Conservation (phyloP, 129 eudicot genomes). For the Centrapalus pauciflorus region DNA sequence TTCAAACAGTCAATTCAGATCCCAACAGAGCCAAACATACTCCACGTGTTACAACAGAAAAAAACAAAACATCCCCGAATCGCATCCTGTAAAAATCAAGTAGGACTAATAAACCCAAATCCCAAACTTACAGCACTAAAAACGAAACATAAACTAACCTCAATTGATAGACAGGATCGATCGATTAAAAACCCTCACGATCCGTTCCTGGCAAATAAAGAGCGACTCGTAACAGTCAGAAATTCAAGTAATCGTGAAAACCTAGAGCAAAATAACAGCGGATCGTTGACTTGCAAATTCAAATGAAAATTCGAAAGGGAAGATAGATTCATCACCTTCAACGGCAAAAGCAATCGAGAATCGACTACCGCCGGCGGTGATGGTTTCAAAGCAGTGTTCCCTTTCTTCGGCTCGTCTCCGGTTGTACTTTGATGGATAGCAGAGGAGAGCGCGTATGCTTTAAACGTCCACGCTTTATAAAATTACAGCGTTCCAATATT, state of each 20-base stretch:
- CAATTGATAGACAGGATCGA: constrained; percentile 3
- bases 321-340: constrained; percentile 9
- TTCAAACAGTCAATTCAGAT: constrained; percentile 10
- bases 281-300: constrained; percentile 7
- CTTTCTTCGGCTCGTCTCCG: constrained; percentile 17
- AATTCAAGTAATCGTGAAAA: constrained; percentile 7
- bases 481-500: constrained; percentile 2
- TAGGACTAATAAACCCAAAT: background rate
- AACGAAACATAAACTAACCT: constrained; percentile 17
- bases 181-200: constrained; percentile 19
- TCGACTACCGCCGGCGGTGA: constrained; percentile 19
- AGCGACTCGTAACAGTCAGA: constrained; percentile 8
- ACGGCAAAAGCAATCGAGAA: constrained; percentile 5
- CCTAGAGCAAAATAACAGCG: constrained; percentile 7
- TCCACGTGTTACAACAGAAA: background rate
- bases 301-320: background rate
- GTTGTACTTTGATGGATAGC: constrained; percentile 3
- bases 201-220: background rate
- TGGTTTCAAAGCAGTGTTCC: constrained; percentile 14
- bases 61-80: background rate
- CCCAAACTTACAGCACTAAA: constrained; percentile 1
- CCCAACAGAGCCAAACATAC: background rate
- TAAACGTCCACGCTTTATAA: constrained; percentile 1
- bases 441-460: constrained; percentile 8
- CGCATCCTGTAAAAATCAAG: background rate